Conservation (phyloP, 805 yeast genomes). For the Candida orba region DNA sequence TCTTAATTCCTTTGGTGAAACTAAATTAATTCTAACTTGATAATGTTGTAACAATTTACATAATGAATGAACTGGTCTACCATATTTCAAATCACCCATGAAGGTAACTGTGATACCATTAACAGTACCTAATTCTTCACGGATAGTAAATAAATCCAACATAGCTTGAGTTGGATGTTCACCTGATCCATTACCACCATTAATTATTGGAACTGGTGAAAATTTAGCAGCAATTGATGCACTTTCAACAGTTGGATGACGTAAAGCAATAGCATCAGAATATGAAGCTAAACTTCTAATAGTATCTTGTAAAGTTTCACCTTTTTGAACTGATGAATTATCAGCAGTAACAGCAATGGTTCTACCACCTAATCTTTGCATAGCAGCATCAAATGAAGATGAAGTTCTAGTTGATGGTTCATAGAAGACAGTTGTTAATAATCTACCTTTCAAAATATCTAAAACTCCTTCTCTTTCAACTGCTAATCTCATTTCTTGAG, state of each 20-base stretch:
- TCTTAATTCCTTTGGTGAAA: conserved; percentile 81
- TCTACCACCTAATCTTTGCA: conserved; percentile 99
- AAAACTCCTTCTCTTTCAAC: conserved; percentile 95
- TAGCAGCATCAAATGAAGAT: conserved; percentile 96
- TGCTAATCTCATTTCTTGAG: conserved; percentile 95
- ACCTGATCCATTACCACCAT: conserved; percentile 96
- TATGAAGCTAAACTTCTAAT: conserved; percentile 91
- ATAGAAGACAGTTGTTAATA: conserved; percentile 90
- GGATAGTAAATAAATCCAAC: conserved; percentile 92
- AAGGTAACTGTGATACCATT: conserved; percentile 96
- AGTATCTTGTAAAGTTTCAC: conserved; percentile 96
- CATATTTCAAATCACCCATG: conserved; percentile 98
- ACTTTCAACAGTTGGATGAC: conserved; percentile 91
- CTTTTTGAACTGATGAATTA: conserved; percentile 94
- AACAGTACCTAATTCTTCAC: conserved; percentile 98
- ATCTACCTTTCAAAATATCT: conserved; percentile 83
- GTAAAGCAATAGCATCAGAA: conserved; percentile 92
- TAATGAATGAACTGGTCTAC: conserved; percentile 97
- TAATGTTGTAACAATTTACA: conserved; percentile 85
- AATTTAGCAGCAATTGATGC: conserved; percentile 93
- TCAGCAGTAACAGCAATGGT: conserved; percentile 81
- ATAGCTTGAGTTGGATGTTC: conserved; percentile 99
- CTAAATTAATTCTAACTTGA: conserved; percentile 87
- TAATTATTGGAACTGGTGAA: conserved; percentile 94
- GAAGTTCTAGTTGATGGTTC: conserved; percentile 98